Conservation (phyloP, 2,329 filamentous ascomycete species). For the Trichoderma sp. region DNA sequence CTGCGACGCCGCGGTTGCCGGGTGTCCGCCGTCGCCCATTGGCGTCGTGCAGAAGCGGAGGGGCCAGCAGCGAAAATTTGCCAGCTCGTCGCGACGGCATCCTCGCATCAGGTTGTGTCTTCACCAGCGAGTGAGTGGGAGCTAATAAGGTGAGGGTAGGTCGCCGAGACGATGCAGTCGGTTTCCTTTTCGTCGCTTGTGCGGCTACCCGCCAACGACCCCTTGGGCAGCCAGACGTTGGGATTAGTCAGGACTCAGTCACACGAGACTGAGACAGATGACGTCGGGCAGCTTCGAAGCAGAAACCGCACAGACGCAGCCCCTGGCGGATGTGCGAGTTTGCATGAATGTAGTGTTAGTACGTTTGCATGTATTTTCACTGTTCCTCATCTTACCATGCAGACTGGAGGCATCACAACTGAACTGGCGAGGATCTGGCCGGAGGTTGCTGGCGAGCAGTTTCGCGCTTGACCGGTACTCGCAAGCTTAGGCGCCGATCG, state of each 20-base stretch:
- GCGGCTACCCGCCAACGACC: conserved; percentile 10
- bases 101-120: background rate
- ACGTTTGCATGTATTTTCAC: too few species aligned
- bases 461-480: background rate
- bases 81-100: conserved; percentile 5
- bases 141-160: background rate
- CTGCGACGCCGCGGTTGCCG: conserved; percentile 24
- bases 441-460: background rate
- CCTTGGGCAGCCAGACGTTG: background rate
- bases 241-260: conserved; percentile 18
- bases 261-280: background rate
- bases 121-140: background rate
- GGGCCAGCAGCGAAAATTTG: conserved; percentile 16
- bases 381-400: too few species aligned
- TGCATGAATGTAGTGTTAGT: background rate
- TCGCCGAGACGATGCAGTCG: background rate
- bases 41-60: conserved; percentile 17
- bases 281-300: background rate
- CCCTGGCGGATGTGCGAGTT: too few species aligned
- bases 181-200: background rate
- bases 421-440: too few species aligned
- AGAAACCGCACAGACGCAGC: background rate
- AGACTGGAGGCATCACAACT: too few species aligned
- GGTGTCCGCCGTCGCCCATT: background rate
- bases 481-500: conserved; percentile 5